Conservation (phyloP, 2,329 filamentous ascomycete genomes). For the Cladosporium austrohemisphaericum region DNA sequence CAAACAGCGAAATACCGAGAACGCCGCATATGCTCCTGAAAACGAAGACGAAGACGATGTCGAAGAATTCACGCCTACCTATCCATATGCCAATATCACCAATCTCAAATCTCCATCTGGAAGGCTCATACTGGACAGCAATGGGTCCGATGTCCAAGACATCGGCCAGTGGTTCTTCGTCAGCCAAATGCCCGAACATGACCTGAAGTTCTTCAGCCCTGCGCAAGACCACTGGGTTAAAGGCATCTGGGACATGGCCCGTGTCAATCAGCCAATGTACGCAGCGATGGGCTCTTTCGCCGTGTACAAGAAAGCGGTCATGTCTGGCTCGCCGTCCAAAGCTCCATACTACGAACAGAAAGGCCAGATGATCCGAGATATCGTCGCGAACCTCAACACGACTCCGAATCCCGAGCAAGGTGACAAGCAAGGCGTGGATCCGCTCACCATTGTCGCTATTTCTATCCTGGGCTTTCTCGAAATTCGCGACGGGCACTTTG, state of each 20-base stretch:
- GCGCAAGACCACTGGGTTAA: slow-evolving; percentile 11
- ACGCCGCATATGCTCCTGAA: no score
- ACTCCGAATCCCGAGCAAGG: neutral
- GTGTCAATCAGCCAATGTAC: slow-evolving; percentile 1
- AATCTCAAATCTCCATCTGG: neutral
- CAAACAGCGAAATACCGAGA: neutral
- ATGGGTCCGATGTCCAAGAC: slow-evolving; percentile 8
- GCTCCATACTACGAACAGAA: slow-evolving; percentile 6
- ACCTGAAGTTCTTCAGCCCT: slow-evolving; percentile 7
- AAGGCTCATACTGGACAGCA: neutral
- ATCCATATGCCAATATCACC: neutral
- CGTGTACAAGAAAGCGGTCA: slow-evolving; percentile 6
- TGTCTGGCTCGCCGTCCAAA: neutral
- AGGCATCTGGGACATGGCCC: slow-evolving; percentile 8
- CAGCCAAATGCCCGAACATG: slow-evolving; percentile 9
- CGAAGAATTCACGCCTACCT: slow-evolving; percentile 1
- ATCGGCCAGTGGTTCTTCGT: slow-evolving; percentile 10
- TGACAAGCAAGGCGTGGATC: neutral
- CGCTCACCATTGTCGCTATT: slow-evolving; percentile 3
- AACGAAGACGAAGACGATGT: neutral
- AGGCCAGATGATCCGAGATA: slow-evolving; percentile 7
- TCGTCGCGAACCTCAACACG: neutral
- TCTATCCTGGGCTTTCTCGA: slow-evolving; percentile 9
- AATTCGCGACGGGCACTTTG: slow-evolving; percentile 7
- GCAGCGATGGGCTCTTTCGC: slow-evolving; percentile 2